Percentiles rank a stretch among this genome's conserved stretches.
Evolutionary conservation across 179 eudicot species (phyloP).

Genomic region (Nepenthes alata): DNA sequence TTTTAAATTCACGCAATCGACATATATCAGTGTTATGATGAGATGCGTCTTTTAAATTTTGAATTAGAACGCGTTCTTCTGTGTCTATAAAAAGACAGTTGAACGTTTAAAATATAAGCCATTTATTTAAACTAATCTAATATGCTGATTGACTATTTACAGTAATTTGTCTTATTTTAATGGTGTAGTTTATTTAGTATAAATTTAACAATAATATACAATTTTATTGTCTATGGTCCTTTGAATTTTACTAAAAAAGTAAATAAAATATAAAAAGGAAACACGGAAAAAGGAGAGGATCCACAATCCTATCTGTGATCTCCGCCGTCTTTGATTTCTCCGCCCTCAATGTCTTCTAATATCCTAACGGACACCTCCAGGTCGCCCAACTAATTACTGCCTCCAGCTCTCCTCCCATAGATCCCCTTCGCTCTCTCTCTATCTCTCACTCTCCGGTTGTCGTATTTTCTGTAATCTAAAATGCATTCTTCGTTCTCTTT

Average conservation of each 20-base stretch:
- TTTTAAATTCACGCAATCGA: too few species aligned
- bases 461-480: constrained; percentile 1
- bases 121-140: background rate
- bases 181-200: background rate
- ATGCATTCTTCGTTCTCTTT: constrained; percentile 25
- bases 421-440: background rate
- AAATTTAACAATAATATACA: too few species aligned
- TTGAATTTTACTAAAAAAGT: too few species aligned
- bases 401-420: background rate
- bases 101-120: too few species aligned
- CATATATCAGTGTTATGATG: too few species aligned
- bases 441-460: background rate
- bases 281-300: background rate
- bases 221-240: too few species aligned
- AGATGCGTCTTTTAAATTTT: too few species aligned
- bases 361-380: constrained; percentile 3
- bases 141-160: background rate
- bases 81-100: too few species aligned
- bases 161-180: too few species aligned
- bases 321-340: constrained; percentile 21
- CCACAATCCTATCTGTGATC: background rate
- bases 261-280: too few species aligned
- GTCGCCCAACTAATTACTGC: background rate
- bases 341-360: constrained; percentile 8
- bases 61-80: too few species aligned